Base-by-base conservation (phyloP, 2,329 filamentous ascomycete species). In the Colletotrichum camelliae region DNA sequence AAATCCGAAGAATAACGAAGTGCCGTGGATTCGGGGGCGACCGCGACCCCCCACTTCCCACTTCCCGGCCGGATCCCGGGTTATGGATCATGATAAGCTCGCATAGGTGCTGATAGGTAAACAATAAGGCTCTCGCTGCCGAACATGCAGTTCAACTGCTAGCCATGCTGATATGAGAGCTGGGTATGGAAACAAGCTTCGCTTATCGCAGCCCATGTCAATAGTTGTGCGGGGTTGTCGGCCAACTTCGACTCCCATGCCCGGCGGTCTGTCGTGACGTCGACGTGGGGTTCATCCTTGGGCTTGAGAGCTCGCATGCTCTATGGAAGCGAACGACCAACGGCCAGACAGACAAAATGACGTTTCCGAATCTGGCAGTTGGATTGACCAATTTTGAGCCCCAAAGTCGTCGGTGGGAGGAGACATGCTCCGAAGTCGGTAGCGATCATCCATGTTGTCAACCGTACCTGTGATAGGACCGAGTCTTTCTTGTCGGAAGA, bases 81-180 rank as follows among this genome's bases (percentile, higher is more conserved):
- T 5, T 31, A 29, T 70, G 57, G 71, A 18, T 57, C 60, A 48
- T 72, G 72, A 74, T 74, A 74, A 74, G 68, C 48, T 55, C 62
- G 29, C 68, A 62, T 62, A 62, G 2, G 27, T 0, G 18, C 58
- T 37, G 58, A 62, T 62, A 62, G 58, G 31, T 35, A 62, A 62
- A 37, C 31, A 15, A 0, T 1, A 0, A 15, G 58, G 13, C 18
- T 5, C 8, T 21, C 57, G 16, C 16, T n/a, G 29, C 27, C 18
- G 12, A 13, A 12, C 1, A 33, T 33, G 57, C 57, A 9, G 10
- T 60, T n/a, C 18, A 31, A 60, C 1, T n/a, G 57, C 27, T 15
- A 13, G n/a, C 16, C 31, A n/a, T 13, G 57, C 29, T 31, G 57
- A 1, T 1, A 18, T 31, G 57, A 58, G 55, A 29, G 55, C 55